Conservation (phyloP, 495 filamentous ascomycete species). For the Amphirosellinia nigrospora region DNA sequence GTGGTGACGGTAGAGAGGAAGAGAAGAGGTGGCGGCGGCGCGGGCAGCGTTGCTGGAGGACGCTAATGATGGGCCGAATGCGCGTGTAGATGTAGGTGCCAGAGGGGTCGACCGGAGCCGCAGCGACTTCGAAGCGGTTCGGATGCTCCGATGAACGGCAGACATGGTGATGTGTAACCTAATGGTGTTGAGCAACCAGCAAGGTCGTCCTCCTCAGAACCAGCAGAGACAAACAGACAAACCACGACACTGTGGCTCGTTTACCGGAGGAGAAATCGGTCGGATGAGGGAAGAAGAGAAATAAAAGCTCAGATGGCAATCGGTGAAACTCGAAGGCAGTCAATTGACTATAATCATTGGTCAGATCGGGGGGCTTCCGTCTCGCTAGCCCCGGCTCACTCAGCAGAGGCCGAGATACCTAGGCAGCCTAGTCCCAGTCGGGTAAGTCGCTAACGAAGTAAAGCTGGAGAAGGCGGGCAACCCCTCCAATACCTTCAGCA, state of each 20-base stretch:
- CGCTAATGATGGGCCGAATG: slow-evolving; percentile 30
- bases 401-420: not conserved
- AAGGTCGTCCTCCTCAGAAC: not conserved
- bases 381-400: not conserved
- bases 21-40: slow-evolving; percentile 19
- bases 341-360: slow-evolving; percentile 24
- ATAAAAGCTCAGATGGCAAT: not conserved
- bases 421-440: not conserved
- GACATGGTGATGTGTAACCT: slow-evolving; percentile 35
- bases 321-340: not conserved
- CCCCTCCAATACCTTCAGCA: no score
- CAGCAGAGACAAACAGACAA: not conserved
- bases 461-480: slow-evolving; percentile 7
- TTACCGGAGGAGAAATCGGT: not conserved
- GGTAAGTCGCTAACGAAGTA: not conserved
- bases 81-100: slow-evolving; percentile 30
- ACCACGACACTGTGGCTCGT: not conserved
- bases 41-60: slow-evolving; percentile 24
- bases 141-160: slow-evolving; percentile 40
- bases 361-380: slow-evolving; percentile 18
- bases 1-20: slow-evolving; percentile 35
- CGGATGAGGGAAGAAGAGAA: slow-evolving; percentile 9
- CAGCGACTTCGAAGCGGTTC: slow-evolving; percentile 40
- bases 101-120: slow-evolving; percentile 37
- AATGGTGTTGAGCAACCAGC: not conserved